These are phyloP conservation scores for Yamadazyma nakazawae DNA, from an alignment of 805 yeast species.

Conservation along the genomic window DNA sequence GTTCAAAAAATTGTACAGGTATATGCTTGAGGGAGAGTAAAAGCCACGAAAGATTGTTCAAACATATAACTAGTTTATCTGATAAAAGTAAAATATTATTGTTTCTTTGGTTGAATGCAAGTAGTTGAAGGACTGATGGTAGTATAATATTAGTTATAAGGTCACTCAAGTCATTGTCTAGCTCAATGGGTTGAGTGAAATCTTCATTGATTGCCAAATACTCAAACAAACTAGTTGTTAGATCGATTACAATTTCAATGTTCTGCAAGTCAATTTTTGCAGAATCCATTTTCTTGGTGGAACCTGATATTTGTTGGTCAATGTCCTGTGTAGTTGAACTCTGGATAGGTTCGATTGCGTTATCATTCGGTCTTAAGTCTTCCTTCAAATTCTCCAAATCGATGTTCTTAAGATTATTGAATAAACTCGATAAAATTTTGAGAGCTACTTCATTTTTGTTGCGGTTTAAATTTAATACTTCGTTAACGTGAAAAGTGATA, in stretches of 20 bases:
- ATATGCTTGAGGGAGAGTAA: slow-evolving; percentile 29
- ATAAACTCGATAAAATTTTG: slow-evolving; percentile 21
- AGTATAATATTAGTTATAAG: slow-evolving; percentile 21
- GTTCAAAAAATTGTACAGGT: slow-evolving; percentile 40
- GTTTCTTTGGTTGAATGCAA: slow-evolving; percentile 31
- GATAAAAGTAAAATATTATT: slow-evolving; percentile 35
- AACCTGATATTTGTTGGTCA: slow-evolving; percentile 22
- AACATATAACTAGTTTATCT: slow-evolving; percentile 56
- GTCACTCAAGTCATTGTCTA: slow-evolving; percentile 18
- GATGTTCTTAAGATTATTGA: slow-evolving; percentile 23
- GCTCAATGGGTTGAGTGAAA: slow-evolving; percentile 18
- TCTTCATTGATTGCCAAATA: slow-evolving; percentile 35
- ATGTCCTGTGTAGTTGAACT: slow-evolving; percentile 17
- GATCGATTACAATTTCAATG: slow-evolving; percentile 68
- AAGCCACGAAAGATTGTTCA: slow-evolving; percentile 73
- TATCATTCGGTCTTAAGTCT: slow-evolving; percentile 25
- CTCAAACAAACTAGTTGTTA: slow-evolving; percentile 74
- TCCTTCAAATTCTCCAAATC: slow-evolving; percentile 29
- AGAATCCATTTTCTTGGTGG: slow-evolving; percentile 36
- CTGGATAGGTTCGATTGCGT: slow-evolving; percentile 35
- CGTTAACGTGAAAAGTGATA: slow-evolving; percentile 31
- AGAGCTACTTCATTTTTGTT: slow-evolving; percentile 19
- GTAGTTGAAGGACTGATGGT: slow-evolving; percentile 37
- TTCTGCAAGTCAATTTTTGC: slow-evolving; percentile 58
- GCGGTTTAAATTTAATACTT: slow-evolving; percentile 22